These are phyloP conservation scores for Lecanicillium sp. DNA, from an alignment of 2,329 filamentous ascomycete genomes.

Conservation along the genomic window DNA sequence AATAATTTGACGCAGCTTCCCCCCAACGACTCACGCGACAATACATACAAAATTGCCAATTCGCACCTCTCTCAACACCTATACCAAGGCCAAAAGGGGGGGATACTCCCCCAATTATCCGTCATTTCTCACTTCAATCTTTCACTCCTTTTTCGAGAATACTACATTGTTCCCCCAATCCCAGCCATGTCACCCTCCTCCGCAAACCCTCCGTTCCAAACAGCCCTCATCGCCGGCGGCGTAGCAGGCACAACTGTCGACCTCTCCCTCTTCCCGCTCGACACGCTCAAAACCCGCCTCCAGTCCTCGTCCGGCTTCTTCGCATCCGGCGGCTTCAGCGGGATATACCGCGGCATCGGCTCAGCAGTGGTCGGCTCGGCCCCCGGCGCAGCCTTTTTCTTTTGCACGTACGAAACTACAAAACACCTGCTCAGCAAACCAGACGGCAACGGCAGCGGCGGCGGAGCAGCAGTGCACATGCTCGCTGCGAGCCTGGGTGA, in stretches of 20 bases:
- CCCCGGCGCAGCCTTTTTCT: constrained; percentile 92
- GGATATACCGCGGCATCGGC: constrained; percentile 89
- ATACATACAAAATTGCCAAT: background rate
- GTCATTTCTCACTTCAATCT: no score
- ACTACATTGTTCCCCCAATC: background rate
- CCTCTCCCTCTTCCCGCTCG: constrained; percentile 92
- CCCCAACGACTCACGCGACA: background rate
- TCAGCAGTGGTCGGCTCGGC: constrained; percentile 85
- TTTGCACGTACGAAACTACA: constrained; percentile 81
- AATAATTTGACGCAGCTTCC: background rate
- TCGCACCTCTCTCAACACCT: background rate
- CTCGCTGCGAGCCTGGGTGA: constrained; percentile 78
- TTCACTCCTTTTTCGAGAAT: no score
- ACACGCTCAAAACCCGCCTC: constrained; percentile 96
- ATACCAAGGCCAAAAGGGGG: no score
- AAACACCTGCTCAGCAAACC: constrained; percentile 44
- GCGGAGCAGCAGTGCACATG: constrained; percentile 58
- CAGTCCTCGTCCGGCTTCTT: constrained; percentile 75
- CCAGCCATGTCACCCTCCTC: constrained; percentile 10
- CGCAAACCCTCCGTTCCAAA: constrained; percentile 40
- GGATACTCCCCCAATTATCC: background rate
- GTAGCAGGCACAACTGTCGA: constrained; percentile 94
- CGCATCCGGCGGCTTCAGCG: constrained; percentile 76
- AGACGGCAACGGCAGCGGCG: constrained; percentile 16
- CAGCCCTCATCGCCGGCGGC: constrained; percentile 69